These are phyloP conservation scores for Cephalotrichum gorgonifer DNA, from an alignment of 2,329 filamentous ascomycete species.

Conservation along the genomic window DNA sequence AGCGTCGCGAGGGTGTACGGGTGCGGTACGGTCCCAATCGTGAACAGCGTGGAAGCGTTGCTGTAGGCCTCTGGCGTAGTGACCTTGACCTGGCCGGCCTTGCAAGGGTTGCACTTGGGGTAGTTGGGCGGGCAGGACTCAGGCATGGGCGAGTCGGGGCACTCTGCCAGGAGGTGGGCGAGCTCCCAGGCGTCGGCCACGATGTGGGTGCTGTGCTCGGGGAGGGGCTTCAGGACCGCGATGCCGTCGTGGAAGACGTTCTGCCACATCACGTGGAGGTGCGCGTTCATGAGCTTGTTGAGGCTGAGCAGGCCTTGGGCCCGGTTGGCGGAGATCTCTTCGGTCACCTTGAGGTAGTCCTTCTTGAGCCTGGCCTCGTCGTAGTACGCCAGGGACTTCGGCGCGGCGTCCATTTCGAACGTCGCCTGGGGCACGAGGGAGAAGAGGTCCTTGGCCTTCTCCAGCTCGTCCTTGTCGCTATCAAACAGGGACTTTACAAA, in stretches of 20 bases:
- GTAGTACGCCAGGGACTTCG: constrained; percentile 70
- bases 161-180: constrained; percentile 65
- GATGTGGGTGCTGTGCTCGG: constrained; percentile 63
- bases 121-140: constrained; percentile 76
- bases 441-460: constrained; percentile 51
- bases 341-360: constrained; percentile 57
- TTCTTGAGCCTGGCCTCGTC: constrained; percentile 48
- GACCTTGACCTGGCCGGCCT: constrained; percentile 45
- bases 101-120: constrained; percentile 64
- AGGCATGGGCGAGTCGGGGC: constrained; percentile 62
- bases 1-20: constrained; percentile 75
- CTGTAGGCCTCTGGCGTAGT: constrained; percentile 56
- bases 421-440: constrained; percentile 47
- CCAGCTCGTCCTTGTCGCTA: constrained; percentile 40
- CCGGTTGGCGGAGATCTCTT: constrained; percentile 46
- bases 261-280: constrained; percentile 80
- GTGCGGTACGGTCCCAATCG: constrained; percentile 81
- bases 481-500: constrained; percentile 51
- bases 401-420: constrained; percentile 55
- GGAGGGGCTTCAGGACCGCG: constrained; percentile 68
- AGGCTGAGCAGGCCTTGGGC: constrained; percentile 55
- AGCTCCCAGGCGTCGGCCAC: constrained; percentile 61
- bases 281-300: constrained; percentile 68
- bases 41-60: constrained; percentile 65
- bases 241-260: constrained; percentile 68